Percentiles rank a stretch among this genome's conserved stretches.
Conservation (phyloP, 2,329 filamentous ascomycete species). For the Fusarium agapanthi region DNA sequence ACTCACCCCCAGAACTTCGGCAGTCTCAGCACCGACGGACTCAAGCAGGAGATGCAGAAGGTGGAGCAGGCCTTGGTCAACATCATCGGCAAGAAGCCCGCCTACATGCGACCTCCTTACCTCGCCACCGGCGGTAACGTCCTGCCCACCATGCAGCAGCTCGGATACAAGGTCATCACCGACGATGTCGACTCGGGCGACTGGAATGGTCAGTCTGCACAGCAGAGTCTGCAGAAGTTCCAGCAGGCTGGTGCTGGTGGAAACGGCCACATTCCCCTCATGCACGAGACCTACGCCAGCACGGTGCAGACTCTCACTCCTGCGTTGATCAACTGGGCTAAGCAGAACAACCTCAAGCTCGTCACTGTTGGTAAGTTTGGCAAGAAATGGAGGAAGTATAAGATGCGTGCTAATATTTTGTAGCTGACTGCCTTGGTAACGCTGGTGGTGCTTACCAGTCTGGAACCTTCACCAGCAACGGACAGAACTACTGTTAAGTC, state of each 20-base stretch:
- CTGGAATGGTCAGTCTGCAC: constrained; percentile 63
- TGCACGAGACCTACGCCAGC: constrained; percentile 62
- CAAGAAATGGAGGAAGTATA: rapidly evolving
- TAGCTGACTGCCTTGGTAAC: constrained; percentile 31
- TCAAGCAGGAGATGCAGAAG: constrained; percentile 58
- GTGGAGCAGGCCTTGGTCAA: constrained; percentile 61
- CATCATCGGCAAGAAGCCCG: constrained; percentile 58
- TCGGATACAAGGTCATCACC: constrained; percentile 69
- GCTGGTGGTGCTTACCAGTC: constrained; percentile 21
- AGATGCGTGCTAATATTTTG: not conserved
- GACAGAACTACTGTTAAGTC: constrained; percentile 12
- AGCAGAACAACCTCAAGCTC: constrained; percentile 56
- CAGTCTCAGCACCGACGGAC: constrained; percentile 48
- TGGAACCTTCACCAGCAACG: constrained; percentile 22
- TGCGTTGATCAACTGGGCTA: constrained; percentile 61
- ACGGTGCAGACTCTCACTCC: constrained; percentile 59
- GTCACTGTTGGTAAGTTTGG: constrained; percentile 58
- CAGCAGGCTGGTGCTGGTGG: constrained; percentile 52
- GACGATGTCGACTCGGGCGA: constrained; percentile 70
- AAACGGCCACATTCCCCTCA: constrained; percentile 64
- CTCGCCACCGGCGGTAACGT: constrained; percentile 57
- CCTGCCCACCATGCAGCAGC: constrained; percentile 51
- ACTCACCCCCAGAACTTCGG: constrained; percentile 56
- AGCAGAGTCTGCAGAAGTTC: constrained; percentile 64
- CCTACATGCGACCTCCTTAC: constrained; percentile 61